Base-by-base conservation (phyloP, 768 basidiomycete species). In the Lactifluus echinatus region DNA sequence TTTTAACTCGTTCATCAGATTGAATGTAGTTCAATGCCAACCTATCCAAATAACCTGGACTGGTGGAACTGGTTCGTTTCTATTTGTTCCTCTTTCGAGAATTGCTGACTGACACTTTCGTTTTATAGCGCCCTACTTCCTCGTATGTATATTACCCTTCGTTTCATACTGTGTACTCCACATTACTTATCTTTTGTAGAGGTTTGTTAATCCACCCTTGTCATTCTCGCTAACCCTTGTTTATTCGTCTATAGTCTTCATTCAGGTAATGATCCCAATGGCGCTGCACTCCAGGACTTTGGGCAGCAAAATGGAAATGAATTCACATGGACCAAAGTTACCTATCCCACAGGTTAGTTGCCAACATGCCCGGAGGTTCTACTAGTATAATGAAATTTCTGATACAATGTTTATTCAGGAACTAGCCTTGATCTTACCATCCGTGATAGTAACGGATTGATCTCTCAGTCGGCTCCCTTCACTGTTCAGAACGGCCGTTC, bases 371-470 rank as follows among this genome's bases (percentile, higher is more conserved):
- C 50, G n/a, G 10, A 39, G 12, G 4, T 28, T 8, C 6, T n/a
- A n/a, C 31, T 31, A 5, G 17, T 8, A 21, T 17, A 34, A 48
- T 44, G 33, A 15, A 49, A 0, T 14, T n/a, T n/a, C 42, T 42
- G 3, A 49, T 29, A 59, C 33, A 50, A 19, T 45, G 40, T 55
- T 0, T 51, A 14, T 42, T 0, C 56, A 81, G 84, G 74, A n/a
- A 78, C 76, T 4, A 67, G 62, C 39, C 67, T 91, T 55, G 83
- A 79, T 50, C 67, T 91, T 28, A 74, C 71, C 12, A 58, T 93
- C 60, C 79, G 77, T 66, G 91, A 93, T 65, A 68, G 55, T 54
- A 79, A 72, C 31, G 90, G 91, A 64, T 0, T 21, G 0, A 24
- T 67, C 47, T 73, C 67, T 0, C 82, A 82, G 63, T 70, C 77